Evolutionary conservation across 352 stramenopile species (phyloP).

Genomic region (Globisporangium iwayamae): DNA sequence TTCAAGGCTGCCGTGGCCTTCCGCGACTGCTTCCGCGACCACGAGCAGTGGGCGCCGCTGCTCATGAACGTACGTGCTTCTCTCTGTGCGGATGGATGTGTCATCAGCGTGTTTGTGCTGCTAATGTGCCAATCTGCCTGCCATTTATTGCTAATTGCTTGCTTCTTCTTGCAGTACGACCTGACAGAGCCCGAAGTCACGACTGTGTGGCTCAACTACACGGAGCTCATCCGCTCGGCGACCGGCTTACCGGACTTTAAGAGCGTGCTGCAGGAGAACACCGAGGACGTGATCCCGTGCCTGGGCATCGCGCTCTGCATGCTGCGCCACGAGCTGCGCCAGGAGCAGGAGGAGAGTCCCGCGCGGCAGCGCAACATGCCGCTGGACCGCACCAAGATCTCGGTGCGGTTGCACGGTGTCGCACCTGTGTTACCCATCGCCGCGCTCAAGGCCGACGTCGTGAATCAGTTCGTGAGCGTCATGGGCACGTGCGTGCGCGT

Average conservation of each 20-base stretch:
- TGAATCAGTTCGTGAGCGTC: constrained; percentile 79
- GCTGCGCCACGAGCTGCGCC: constrained; percentile 48
- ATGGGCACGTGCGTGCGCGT: constrained; percentile 76
- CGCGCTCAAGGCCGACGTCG: constrained; percentile 67
- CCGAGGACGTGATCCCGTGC: constrained; percentile 56
- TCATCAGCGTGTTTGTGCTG: not conserved
- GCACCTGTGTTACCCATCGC: constrained; percentile 63
- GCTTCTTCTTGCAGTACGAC: constrained; percentile 29
- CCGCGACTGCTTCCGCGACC: constrained; percentile 49
- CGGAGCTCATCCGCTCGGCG: constrained; percentile 41
- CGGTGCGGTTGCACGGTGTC: constrained; percentile 57
- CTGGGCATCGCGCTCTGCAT: constrained; percentile 69
- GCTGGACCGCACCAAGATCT: constrained; percentile 53
- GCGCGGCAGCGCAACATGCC: constrained; percentile 35
- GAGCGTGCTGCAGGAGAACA: constrained; percentile 46
- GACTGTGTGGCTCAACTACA: constrained; percentile 51
- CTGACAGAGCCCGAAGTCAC: constrained; percentile 43
- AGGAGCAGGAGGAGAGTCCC: constrained; percentile 46
- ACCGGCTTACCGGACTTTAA: constrained; percentile 49
- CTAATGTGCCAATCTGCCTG: not conserved
- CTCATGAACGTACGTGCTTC: constrained; percentile 19
- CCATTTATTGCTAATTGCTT: not conserved
- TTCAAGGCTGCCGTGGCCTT: constrained; percentile 60
- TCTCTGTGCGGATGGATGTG: not conserved
- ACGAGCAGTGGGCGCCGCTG: constrained; percentile 46